A percentile compares a stretch with the other conserved stretches of the same genome.
Evolutionary conservation across 306 rosid genomes (phyloP).

Genomic region (Fagus crenata): DNA sequence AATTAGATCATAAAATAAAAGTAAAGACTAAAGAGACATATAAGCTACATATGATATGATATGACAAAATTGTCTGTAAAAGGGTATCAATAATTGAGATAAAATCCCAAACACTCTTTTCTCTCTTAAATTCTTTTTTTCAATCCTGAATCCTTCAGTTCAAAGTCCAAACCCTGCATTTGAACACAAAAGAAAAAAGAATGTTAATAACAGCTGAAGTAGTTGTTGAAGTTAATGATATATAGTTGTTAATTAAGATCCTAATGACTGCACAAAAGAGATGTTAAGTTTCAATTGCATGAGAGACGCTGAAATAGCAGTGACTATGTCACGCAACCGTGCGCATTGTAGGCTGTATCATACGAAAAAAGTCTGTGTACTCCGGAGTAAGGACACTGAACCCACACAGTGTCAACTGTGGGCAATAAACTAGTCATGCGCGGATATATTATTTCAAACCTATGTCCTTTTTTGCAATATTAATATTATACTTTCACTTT

Average conservation of each 20-base stretch:
- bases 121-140: neutral
- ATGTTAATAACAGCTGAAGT: neutral
- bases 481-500: neutral
- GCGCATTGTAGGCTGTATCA: conserved; percentile 24
- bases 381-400: conserved; percentile 6
- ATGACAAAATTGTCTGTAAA: conserved; percentile 24
- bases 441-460: conserved; percentile 1
- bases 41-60: neutral
- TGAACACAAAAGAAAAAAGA: neutral
- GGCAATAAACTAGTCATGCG: conserved; percentile 7
- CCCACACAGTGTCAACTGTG: conserved; percentile 12
- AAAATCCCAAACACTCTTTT: conserved; percentile 10
- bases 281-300: neutral
- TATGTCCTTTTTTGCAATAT: neutral
- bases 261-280: neutral
- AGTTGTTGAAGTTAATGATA: neutral
- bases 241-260: neutral
- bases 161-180: conserved; percentile 31
- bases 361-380: conserved; percentile 6
- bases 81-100: neutral
- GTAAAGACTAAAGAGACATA: conserved; percentile 4
- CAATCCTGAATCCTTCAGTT: conserved; percentile 11
- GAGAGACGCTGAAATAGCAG: conserved; percentile 1
- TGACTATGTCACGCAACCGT: conserved; percentile 8
- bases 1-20: neutral